phyloP scores from a whole-genome alignment of 2,329 filamentous ascomycete genomes.

The Ascochyta clinopodiicola region DNA sequence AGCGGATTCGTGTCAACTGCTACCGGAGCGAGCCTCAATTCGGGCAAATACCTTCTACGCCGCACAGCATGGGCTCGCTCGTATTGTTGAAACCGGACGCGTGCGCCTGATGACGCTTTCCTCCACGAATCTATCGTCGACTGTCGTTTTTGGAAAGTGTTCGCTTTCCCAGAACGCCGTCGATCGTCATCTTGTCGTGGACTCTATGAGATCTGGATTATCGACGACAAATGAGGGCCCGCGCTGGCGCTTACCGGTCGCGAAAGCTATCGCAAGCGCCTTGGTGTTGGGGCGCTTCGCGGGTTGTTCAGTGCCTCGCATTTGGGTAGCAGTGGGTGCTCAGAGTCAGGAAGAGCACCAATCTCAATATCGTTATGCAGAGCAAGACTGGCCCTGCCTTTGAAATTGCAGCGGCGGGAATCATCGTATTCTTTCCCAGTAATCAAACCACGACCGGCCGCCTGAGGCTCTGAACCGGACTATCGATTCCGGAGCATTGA shows the following conservation, averaged over 20 bases:
- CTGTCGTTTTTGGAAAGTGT: constrained; percentile 14
- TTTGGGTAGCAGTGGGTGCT: constrained; percentile 18
- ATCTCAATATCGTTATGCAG: constrained; percentile 17
- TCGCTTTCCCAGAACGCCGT: constrained; percentile 8
- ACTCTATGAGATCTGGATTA: constrained; percentile 15
- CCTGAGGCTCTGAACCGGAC: constrained; percentile 12
- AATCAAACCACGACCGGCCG: constrained; percentile 5
- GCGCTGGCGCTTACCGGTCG: constrained; percentile 5
- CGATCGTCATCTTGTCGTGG: constrained; percentile 14
- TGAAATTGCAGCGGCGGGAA: constrained; percentile 21
- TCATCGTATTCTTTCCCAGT: constrained; percentile 7
- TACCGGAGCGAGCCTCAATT: constrained; percentile 11
- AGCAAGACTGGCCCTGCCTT: constrained; percentile 14
- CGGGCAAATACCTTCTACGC: constrained; percentile 5
- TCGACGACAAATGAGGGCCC: constrained; percentile 2
- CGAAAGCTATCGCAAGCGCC: constrained; percentile 1
- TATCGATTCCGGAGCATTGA: constrained; percentile 22
- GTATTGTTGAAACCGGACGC: neutral
- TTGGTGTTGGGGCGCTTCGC: constrained; percentile 16
- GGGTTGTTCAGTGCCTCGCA: constrained; percentile 14
- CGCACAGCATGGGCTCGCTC: constrained; percentile 9
- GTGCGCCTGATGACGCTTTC: constrained; percentile 4
- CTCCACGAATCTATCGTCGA: constrained; percentile 13
- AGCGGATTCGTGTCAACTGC: constrained; percentile 8
- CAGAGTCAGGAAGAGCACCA: constrained; percentile 12